Base-by-base conservation (phyloP, 139 green algal species). In the Deuterostichococcus epilithicus region DNA sequence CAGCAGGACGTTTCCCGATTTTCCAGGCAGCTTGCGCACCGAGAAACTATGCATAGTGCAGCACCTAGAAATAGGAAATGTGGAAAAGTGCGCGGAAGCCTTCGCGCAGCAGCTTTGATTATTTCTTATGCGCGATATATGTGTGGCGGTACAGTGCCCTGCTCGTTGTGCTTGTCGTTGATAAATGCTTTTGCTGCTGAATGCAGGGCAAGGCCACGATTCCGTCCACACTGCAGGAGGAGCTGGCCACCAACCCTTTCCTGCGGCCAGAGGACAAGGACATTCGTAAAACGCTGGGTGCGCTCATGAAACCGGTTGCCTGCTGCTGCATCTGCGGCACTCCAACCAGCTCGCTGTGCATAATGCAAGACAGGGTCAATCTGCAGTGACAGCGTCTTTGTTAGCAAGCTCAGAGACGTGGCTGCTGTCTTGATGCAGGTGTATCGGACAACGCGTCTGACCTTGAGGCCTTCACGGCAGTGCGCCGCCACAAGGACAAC, bases 241-340 rank as follows among this genome's bases (percentile, higher is more conserved):
- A 98, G 87, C 83, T 93, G 68, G 83, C 89, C 58, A 93, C 88
- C 75, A 98, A 98, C 87, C 94, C 94, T 25, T 97, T 98, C 81
- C 76, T 98, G 81, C 78, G 94, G 22, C 86, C 91, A 5, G 33
- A 76, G 45, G 83, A 91, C 67, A 38, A 78, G 1, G 85, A 74
- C 35, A 90, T 97, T 37, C 85, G 92, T 0, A 74, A 70, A 18
- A 67, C 70, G 5, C 74, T 96, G 59, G 85, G 90, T 73, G 68
- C 34, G 63, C 26, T 15, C 39, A 70, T 28, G 2, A 36, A n/a
- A 4, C 20, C 18, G n/a, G 13, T 28, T 28, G 30, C 32, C 30
- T 1, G n/a, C 33, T n/a, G 68, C 38, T 59, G 30, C 13, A 18
- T 60, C 45, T 26, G 45, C 13, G 45, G 15, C 45, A 60, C 13